Base-by-base conservation (phyloP, 371 early-diverging fungal genomes). In the Actinomortierella wolfii region DNA sequence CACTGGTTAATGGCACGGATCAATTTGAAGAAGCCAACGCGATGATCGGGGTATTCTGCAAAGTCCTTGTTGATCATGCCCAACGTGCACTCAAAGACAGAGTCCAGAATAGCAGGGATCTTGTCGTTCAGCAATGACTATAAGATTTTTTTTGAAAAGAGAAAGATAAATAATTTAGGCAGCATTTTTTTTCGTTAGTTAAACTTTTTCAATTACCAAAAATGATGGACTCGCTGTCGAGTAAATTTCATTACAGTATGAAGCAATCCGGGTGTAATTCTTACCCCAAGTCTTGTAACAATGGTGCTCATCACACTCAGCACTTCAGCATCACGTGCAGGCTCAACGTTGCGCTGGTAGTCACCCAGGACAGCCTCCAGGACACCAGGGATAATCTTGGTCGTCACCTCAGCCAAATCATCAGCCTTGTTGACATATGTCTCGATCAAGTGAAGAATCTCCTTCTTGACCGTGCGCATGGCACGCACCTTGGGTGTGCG, bases 61-160 rank as follows among this genome's bases (percentile, higher is more conserved):
- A 97, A 96, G 78, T 99, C 96, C 78, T 94, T 94, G 80, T 94
- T 97, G 73, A 99, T 98, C 98, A 97, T 98, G 76, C 89, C 91
- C 75, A 99, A 79, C 0, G 99, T 99, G 64, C 92, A 92, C 73
- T 93, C 94, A 65, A 99, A 97, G 21, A 98, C 92, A 3, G 92
- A 88, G 64, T 95, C 94, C 59, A 99, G 83, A 54, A 99, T 92
- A 41, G 82, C 68, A 6, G 89, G 87, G 44, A 99, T 84, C 64
- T 90, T 86, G 57, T 92, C 91, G 9, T 89, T 87, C 80, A 97
- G 85, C 54, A 90, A 74, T 0, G 79, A 56, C 91, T 91, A 61
- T 23, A 24, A 56, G 29, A 51, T 29, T 28, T 59, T 11, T 13
- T 13, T 47, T 9, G 8, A 25, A 51, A 54, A 21, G 26, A 50